Base-by-base conservation (phyloP, 2,329 filamentous ascomycete species). In the Colletotrichum coccodes region DNA sequence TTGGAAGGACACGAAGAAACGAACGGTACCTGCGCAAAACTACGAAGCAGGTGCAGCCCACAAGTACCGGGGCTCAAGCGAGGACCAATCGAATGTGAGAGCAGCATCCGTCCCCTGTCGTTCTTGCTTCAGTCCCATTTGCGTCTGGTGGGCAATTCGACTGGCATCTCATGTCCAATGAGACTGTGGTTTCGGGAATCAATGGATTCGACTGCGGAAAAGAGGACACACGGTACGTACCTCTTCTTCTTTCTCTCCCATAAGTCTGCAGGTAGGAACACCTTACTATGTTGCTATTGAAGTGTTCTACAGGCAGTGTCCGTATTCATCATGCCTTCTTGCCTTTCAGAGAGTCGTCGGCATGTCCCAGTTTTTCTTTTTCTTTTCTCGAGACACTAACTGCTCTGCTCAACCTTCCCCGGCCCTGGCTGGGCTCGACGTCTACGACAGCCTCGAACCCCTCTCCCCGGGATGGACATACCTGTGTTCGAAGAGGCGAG, bases 11-110 rank as follows among this genome's bases (percentile, higher is more conserved):
- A 44, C 38, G 62, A 53, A 56, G 38, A 49, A 40, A 69, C 49
- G 61, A 69, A 65, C 54, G 66, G 66, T 68, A 68, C 61, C 66
- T 68, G 61, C 40, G 54, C 54, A 28, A 66, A 65, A 49, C 36
- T 34, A 49, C 21, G n/a, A 44, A 12, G 54, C 60, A 68, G 44
- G 65, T 49, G 60, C 32, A 54, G 50, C 53, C 60, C 26, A 34
- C 40, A 65, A 68, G 46, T 68, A 68, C 65, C 60, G 54, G 54
- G 60, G 23, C 38, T 47, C 50, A 34, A 26, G 49, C 57, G 38
- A 61, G 42, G 38, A 26, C 32, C 23, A 30, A 40, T 53, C 21
- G 42, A 18, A 14, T 23, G 21, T 46, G 40, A 32, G 44, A 57
- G 44, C 42, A 46, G 14, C 18, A 9, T 16, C 23, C n/a, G 8